These are phyloP conservation scores for Boletus patriciae DNA, from an alignment of 768 basidiomycete species.

Conservation along the genomic window DNA sequence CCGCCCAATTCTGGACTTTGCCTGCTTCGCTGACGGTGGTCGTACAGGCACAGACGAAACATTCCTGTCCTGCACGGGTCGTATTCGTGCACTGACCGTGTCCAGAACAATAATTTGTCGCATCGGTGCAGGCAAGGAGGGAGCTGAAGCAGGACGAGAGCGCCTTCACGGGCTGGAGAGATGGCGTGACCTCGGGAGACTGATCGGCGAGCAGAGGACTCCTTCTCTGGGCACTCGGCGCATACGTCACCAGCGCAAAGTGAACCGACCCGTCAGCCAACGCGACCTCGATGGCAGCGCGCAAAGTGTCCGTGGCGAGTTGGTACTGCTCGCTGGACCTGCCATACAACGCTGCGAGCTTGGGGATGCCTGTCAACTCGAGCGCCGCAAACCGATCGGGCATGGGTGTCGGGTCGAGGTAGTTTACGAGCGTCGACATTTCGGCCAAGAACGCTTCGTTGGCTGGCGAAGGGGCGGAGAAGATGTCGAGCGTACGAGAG, in stretches of 20 bases:
- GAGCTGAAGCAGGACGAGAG: constrained; percentile 63
- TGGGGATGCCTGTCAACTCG: constrained; percentile 51
- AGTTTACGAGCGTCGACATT: constrained; percentile 49
- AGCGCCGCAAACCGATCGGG: constrained; percentile 62
- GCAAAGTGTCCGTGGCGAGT: constrained; percentile 45
- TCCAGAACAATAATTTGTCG: constrained; percentile 67
- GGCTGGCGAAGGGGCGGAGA: constrained; percentile 41
- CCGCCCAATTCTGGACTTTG: constrained; percentile 70
- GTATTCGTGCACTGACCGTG: constrained; percentile 65
- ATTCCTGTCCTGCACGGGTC: constrained; percentile 55
- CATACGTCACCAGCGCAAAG: constrained; percentile 55
- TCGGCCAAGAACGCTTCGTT: constrained; percentile 42
- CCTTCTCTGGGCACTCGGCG: constrained; percentile 39
- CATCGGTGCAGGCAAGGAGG: constrained; percentile 54
- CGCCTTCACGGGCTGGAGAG: constrained; percentile 55
- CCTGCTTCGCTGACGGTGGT: constrained; percentile 52
- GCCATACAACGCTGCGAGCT: constrained; percentile 50
- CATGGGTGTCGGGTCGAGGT: constrained; percentile 37
- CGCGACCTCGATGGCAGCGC: constrained; percentile 46
- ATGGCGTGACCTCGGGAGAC: constrained; percentile 37
- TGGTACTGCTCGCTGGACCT: constrained; percentile 54
- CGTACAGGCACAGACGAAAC: constrained; percentile 48
- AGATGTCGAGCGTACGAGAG: constrained; percentile 41
- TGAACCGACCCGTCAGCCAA: constrained; percentile 40
- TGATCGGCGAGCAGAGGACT: constrained; percentile 43